A percentile compares a stretch with the other conserved stretches of the same genome.
Evolutionary conservation across 2,329 filamentous ascomycete species (phyloP).

Genomic region (Beauveria bassiana): DNA sequence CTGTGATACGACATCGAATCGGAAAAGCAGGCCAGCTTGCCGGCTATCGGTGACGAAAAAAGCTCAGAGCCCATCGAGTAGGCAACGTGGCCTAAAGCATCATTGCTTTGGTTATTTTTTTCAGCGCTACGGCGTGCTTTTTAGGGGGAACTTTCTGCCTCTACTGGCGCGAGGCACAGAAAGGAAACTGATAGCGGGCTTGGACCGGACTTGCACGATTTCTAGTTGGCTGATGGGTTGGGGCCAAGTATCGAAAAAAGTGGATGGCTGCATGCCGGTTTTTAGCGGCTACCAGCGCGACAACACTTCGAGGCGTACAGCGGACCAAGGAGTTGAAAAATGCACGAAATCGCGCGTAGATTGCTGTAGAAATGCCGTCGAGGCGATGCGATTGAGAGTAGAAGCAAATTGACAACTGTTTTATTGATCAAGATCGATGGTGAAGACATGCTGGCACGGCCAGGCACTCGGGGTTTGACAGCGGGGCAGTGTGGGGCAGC

Average conservation of each 20-base stretch:
- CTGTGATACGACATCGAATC: neutral
- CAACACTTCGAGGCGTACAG: neutral
- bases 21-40: neutral
- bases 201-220: neutral
- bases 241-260: conserved; percentile 5
- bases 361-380: conserved; percentile 9
- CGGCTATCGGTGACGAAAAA: conserved; percentile 2
- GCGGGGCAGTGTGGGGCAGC: conserved; percentile 1
- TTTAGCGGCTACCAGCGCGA: neutral
- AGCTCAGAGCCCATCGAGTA: neutral
- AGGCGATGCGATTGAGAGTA: neutral
- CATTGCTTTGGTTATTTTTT: neutral
- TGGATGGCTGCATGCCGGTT: conserved; percentile 1
- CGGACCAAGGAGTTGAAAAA: conserved; percentile 2
- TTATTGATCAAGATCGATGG: neutral
- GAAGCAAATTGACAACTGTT: neutral
- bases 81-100: neutral
- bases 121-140: neutral
- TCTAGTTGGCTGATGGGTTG: conserved; percentile 1
- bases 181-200: neutral
- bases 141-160: neutral
- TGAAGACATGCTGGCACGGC: neutral
- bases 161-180: neutral
- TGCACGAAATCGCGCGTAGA: conserved; percentile 3
- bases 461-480: neutral